Percentiles rank a stretch among this genome's conserved stretches.
Evolutionary conservation across 192 early-diverging fungal species (phyloP).

Genomic region (Backusella tarrabulga): DNA sequence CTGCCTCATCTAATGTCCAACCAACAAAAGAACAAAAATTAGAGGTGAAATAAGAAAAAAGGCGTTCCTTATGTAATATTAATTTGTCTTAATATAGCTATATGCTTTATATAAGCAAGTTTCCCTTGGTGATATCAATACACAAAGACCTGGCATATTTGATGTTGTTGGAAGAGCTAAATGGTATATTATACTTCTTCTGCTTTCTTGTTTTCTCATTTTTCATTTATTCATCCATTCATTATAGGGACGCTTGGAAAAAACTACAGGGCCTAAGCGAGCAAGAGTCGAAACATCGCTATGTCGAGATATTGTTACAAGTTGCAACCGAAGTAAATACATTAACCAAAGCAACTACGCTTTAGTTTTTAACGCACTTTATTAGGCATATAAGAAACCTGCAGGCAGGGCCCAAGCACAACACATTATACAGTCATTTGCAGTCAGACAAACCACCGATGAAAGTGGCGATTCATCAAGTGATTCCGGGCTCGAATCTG

Average conservation of each 20-base stretch:
- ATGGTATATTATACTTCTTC: constrained; percentile 22
- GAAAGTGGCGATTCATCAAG: constrained; percentile 25
- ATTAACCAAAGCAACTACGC: background rate
- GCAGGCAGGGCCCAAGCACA: constrained; percentile 30
- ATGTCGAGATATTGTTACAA: constrained; percentile 33
- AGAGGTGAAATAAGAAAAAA: constrained; percentile 14
- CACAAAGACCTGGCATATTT: constrained; percentile 42
- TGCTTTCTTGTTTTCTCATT: background rate
- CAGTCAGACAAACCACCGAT: constrained; percentile 17
- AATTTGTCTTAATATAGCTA: constrained; percentile 28
- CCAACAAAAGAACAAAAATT: constrained; percentile 41
- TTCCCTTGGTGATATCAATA: constrained; percentile 37
- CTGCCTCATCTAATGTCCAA: constrained; percentile 37
- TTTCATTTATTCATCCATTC: background rate
- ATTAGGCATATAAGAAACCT: constrained; percentile 31
- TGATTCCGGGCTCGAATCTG: constrained; percentile 10
- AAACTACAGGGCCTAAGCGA: constrained; percentile 47
- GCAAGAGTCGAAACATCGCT: constrained; percentile 39
- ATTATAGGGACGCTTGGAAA: constrained; percentile 42
- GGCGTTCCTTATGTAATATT: background rate
- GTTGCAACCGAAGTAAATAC: constrained; percentile 25
- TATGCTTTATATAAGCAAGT: constrained; percentile 54
- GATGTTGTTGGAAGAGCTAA: constrained; percentile 50
- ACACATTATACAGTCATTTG: constrained; percentile 38
- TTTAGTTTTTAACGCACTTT: background rate